Percentiles rank a stretch among this genome's conserved stretches.
Evolutionary conservation across 495 filamentous ascomycete genomes (phyloP).

Genomic region (Daldinia childiae): DNA sequence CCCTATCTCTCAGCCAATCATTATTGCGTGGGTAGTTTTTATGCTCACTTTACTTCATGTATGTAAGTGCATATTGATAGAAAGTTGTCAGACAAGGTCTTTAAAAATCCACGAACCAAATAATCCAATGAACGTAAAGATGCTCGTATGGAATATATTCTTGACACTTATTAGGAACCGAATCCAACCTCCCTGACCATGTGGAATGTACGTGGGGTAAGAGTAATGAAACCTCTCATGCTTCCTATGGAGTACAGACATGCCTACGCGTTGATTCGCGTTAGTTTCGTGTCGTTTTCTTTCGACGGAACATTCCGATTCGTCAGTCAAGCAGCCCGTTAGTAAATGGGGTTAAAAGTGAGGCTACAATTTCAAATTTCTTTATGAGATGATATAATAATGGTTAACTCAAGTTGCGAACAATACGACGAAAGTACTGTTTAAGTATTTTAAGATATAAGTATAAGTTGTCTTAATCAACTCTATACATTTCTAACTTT

Average conservation of each 20-base stretch:
- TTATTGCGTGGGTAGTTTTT: neutral
- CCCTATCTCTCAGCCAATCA: neutral
- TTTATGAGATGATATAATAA: neutral
- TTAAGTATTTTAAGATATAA: neutral
- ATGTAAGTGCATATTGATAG: neutral
- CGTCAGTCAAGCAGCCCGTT: neutral
- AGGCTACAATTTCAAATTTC: neutral
- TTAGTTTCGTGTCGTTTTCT: conserved; percentile 37
- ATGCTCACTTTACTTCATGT: neutral
- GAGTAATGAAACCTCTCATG: neutral
- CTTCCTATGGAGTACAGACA: neutral
- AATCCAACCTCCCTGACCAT: neutral
- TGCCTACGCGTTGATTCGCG: conserved; percentile 41
- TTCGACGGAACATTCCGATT: conserved; percentile 6
- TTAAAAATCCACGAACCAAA: conserved; percentile 1
- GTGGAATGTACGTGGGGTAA: conserved; percentile 19
- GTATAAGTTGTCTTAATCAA: neutral
- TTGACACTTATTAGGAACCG: neutral
- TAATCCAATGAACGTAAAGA: neutral
- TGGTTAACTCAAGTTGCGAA: neutral
- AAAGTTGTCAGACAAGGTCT: neutral
- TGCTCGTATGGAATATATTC: neutral
- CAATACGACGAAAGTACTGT: neutral
- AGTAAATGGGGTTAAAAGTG: neutral
- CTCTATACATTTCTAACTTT: neutral